phyloP scores from a whole-genome alignment of 1,284 basidiomycete genomes.

The Hemileccinum hortonii region DNA sequence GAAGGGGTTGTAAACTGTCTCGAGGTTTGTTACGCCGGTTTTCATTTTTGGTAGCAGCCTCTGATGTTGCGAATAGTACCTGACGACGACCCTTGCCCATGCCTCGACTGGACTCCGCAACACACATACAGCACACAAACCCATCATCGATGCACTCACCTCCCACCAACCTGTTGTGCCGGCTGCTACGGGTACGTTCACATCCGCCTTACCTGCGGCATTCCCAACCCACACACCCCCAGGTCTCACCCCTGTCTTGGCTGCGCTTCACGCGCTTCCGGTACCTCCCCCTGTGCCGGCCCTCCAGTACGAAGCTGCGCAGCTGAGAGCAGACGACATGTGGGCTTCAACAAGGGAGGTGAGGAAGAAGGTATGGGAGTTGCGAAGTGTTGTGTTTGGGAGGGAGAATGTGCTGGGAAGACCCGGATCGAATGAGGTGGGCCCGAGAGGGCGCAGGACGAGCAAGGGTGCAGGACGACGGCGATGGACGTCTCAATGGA shows the following conservation, averaged over 20 bases:
- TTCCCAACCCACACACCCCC: conserved; percentile 3
- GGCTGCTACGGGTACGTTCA: not conserved
- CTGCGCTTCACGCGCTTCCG: conserved; percentile 26
- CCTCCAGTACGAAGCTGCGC: conserved; percentile 67
- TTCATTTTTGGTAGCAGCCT: conserved; percentile 4
- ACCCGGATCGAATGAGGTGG: conserved; percentile 15
- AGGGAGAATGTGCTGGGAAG: conserved; percentile 22
- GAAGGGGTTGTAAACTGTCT: conserved; percentile 42
- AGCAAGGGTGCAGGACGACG: conserved; percentile 24
- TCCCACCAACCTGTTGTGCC: conserved; percentile 27
- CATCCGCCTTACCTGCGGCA: conserved; percentile 6
- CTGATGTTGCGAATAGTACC: conserved; percentile 36
- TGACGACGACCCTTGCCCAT: conserved; percentile 51
- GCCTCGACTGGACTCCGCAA: conserved; percentile 55
- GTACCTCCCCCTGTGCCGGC: conserved; percentile 54
- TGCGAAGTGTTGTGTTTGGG: conserved; percentile 48
- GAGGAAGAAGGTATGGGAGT: conserved; percentile 59
- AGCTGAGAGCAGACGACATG: conserved; percentile 61
- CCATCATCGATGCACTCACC: conserved; percentile 46
- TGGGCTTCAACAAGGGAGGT: conserved; percentile 64
- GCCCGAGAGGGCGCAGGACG: conserved; percentile 14
- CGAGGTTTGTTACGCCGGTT: conserved; percentile 25
- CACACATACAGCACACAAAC: conserved; percentile 53
- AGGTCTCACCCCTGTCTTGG: conserved; percentile 18
- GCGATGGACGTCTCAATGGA: conserved; percentile 54